Evolutionary conservation across 139 green algal genomes (phyloP), one percentile per base, ranked within the genome.

Genomic region (Spirogloea muscicola): DNA sequence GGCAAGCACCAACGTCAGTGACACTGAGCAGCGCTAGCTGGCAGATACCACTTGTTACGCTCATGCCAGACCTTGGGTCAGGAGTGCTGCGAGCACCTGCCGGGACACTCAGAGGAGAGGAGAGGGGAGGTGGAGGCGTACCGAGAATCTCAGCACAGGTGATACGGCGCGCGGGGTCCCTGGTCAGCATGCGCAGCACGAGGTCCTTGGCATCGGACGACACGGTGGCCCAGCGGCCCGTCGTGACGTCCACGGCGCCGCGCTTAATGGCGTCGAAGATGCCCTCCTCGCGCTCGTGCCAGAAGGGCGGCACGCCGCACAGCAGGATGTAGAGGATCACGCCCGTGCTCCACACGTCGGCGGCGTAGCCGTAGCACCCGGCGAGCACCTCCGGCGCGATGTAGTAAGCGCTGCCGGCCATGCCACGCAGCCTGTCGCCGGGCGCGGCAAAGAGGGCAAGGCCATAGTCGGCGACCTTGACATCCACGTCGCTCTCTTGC

Each of bases 311-410:
- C 70, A 89, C 88, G 16, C 94, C 94, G 43, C 82, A 89, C 39
- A 98, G 86, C 46, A 98, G 85, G 77, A 98, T 97, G 89, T 97
- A 98, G 39, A 97, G 82, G 59, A 98, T 96, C 5, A 98, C 88
- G 16, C 94, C 94, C 64, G 84, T 89, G 38, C 73, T 89, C 94
- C 94, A 98, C 49, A 98, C 91, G 85, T 98, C 93, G 0, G 88
- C 88, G 62, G 95, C 88, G 39, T 86, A 83, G 74, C 84, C 76
- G 84, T 98, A 98, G 0, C 76, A 73, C 29, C 82, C 74, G 46
- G 67, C 64, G 66, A 95, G 74, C 69, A 93, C 88, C 81, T 97
- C 92, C 25, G 90, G 90, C 0, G 91, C 91, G 46, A 98, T 90
- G 77, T 99, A 99, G 78, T 96, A 97, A 7, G 93, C 90, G 27